Base-by-base conservation (phyloP, 495 filamentous ascomycete species). In the Penicillium parvum region DNA sequence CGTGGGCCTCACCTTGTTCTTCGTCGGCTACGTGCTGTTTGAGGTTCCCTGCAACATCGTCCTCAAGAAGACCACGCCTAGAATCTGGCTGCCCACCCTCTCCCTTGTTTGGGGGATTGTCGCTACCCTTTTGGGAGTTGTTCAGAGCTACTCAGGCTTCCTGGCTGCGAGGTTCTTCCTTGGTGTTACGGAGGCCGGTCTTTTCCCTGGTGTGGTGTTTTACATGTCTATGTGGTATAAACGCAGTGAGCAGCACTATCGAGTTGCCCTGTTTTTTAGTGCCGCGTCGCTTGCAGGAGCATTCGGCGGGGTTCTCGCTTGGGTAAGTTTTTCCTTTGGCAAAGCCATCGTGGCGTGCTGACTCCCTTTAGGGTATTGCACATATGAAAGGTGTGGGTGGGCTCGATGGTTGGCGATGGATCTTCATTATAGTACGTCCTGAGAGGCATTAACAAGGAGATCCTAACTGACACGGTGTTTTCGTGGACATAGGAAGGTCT, bases 201-300 rank as follows among this genome's bases (percentile, higher is more conserved):
- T 86, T 11, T 85, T 78, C 48, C 82, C 83, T 1, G 83, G 78
- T 5, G 72, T 77, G 19, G 73, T 77, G 3, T 85, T 83, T 48
- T 77, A 83, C 49, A 65, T 84, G 10, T 82, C 80, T 0, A 82
- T 78, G 63, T 86, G 83, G 83, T 85, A 84, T 43, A 63, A 63
- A 28, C 55, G 75, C 4, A 75, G 75, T 47, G 79, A 83, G 60
- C 71, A 72, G 22, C 79, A 83, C 45, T 68, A 65, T 23, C 70
- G 82, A 17, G 71, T 77, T 46, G 81, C 79, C 11, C 64, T 77
- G 45, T 85, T 85, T 58, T 84, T 81, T 67, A 69, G 71, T 35
- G 69, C 75, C 0, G 76, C 75, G 1, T 71, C 68, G n/a, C 47
- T 81, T 17, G 77, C 79, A 7, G 78, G 79, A 17, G 79, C 77